Evolutionary conservation across 305 asterid genomes (phyloP).

Genomic region (Andrographis paniculata): DNA sequence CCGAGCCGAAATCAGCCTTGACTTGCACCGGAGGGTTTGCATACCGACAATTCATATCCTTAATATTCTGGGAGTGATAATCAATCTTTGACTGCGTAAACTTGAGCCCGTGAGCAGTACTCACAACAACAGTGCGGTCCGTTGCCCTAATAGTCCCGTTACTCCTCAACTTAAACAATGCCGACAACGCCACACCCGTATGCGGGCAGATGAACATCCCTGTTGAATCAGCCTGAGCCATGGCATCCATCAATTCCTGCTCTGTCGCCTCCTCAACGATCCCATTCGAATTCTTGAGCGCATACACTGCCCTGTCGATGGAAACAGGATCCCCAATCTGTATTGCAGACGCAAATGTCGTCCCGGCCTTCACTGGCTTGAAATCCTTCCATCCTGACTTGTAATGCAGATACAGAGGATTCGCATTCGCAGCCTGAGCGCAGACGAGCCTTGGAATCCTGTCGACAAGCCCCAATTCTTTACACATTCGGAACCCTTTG

Average conservation of each 20-base stretch:
- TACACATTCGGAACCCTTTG: slow-evolving; percentile 74
- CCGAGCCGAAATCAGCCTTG: slow-evolving; percentile 66
- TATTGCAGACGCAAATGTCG: slow-evolving; percentile 72
- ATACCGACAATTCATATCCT: slow-evolving; percentile 49
- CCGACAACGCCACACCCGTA: slow-evolving; percentile 70
- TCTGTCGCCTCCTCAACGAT: slow-evolving; percentile 76
- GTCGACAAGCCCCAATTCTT: slow-evolving; percentile 61
- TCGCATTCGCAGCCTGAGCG: slow-evolving; percentile 76
- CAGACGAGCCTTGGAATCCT: slow-evolving; percentile 69
- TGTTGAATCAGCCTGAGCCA: slow-evolving; percentile 75
- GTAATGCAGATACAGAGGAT: slow-evolving; percentile 61
- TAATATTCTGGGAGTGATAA: slow-evolving; percentile 56
- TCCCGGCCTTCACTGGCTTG: slow-evolving; percentile 54
- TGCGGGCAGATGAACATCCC: slow-evolving; percentile 85
- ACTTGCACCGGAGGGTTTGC: slow-evolving; percentile 72
- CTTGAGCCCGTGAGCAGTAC: slow-evolving; percentile 81
- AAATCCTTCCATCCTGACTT: slow-evolving; percentile 72
- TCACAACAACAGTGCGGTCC: slow-evolving; percentile 70
- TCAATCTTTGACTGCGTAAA: slow-evolving; percentile 65
- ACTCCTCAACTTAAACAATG: slow-evolving; percentile 54
- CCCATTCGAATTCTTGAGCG: slow-evolving; percentile 51
- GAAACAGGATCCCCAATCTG: slow-evolving; percentile 82
- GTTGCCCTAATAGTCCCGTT: slow-evolving; percentile 47
- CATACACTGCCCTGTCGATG: slow-evolving; percentile 62
- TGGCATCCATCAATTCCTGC: slow-evolving; percentile 78